These are phyloP conservation scores for Rubia tinctorum DNA, from an alignment of 305 asterid genomes.

Conservation along the genomic window DNA sequence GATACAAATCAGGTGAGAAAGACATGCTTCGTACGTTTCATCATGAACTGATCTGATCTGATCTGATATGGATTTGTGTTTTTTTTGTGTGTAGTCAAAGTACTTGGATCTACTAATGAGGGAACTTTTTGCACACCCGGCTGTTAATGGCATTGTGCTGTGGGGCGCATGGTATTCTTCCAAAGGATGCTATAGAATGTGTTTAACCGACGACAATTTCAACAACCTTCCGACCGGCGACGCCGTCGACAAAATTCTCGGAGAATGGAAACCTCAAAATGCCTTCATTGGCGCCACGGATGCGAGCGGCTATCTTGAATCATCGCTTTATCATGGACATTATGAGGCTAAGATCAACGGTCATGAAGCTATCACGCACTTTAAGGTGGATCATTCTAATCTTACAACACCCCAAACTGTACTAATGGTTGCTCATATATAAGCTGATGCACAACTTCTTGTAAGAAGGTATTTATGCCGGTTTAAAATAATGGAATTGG, in stretches of 20 bases:
- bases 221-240: conserved; percentile 49
- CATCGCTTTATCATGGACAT: conserved; percentile 56
- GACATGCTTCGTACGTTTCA: too few species aligned
- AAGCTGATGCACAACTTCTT: too few species aligned
- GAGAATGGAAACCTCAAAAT: not conserved
- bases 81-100: conserved; percentile 26
- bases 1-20: conserved; percentile 40
- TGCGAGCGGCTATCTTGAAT: conserved; percentile 43
- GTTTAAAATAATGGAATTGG: too few species aligned
- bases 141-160: conserved; percentile 39
- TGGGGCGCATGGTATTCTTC: conserved; percentile 55
- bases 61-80: not conserved
- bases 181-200: conserved; percentile 59
- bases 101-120: conserved; percentile 40
- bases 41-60: too few species aligned
- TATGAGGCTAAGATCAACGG: conserved; percentile 36
- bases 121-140: conserved; percentile 43
- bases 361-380: conserved; percentile 11
- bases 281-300: conserved; percentile 34
- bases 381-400: conserved; percentile 8
- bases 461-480: too few species aligned
- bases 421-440: not conserved
- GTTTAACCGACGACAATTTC: conserved; percentile 68
- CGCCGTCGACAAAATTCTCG: conserved; percentile 34
- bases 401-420: not conserved